Evolutionary conservation across 1,284 basidiomycete genomes (phyloP), one percentile per base, ranked within the genome.

Genomic region (Pseudozyma tsukubaensis): DNA sequence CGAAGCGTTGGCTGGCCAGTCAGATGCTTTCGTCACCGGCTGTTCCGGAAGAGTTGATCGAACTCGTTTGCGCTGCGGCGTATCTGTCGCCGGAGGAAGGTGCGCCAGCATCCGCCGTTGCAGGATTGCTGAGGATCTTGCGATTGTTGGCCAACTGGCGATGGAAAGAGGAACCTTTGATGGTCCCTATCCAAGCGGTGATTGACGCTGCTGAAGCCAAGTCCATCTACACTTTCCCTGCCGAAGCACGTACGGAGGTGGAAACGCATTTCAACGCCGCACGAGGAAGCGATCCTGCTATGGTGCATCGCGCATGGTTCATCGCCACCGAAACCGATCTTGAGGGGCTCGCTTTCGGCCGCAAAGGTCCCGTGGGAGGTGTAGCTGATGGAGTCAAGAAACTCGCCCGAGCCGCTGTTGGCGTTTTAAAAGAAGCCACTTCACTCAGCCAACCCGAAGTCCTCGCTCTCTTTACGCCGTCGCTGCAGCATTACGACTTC

Each of bases 1-100:
- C 93, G 43, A 96, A 98, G 86, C 89, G 97, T 52, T 99, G 97
- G 97, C 86, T 98, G 50, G 89, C 91, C 0, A 87, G 91, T 1
- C 97, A 99, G 85, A 93, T 96, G 91, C 88, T 98, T 21, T 63
- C 77, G 13, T 87, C 93, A 16, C 86, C 88, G 1, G 91, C 93
- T 74, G 86, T 95, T 44, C 87, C 88, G 6, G 88, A 90, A 59
- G 94, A 97, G 83, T 89, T 90, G 0, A 88, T 94, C 48, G 97
- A 99, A 85, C 86, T 99, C 12, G 84, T 99, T 34, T 92, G 91
- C 78, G 93, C 93, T 0, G 83, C 84, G 19, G 85, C 88, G 3
- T 90, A 88, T 75, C 80, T 89, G 45, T 85, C 85, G 50, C 71
- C 76, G 6, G 74, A 71, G 19, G 78, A 76, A 59, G 72, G 65